Evolutionary conservation across 129 eudicot genomes (phyloP), one percentile per base, ranked within the genome.

Genomic region (Kitagawia praeruptora): DNA sequence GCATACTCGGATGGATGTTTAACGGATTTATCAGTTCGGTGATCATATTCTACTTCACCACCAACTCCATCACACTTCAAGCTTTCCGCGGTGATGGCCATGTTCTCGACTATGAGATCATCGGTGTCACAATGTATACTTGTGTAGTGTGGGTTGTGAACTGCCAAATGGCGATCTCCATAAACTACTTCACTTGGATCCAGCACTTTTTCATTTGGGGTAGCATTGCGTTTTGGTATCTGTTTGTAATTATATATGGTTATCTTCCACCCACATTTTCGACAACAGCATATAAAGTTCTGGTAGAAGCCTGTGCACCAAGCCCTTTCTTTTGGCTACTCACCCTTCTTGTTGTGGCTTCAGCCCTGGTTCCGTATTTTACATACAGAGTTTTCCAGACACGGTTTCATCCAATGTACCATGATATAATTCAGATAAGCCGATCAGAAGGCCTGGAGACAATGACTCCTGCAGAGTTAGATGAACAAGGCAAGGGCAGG

Each of bases 121-220:
- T 96, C 3, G 99, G 97, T 2, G 93, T 89, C 73, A 12, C 87
- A 39, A 90, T 96, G 97, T 96, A 96, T 78, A 85, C 95, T 2
- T 90, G 97, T n/a, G 96, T 92, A 0, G 90, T 96, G 9, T 96
- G 99, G 98, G 83, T 93, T 4, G 99, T 96, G 79, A 96, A 92
- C 78, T 90, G 92, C 92, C 99, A 96, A 78, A 90, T 96, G 97
- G 99, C 97, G 0, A 76, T 92, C n/a, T 90, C 97, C 56, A 88
- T 92, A 69, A 96, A 89, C 89, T 96, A 92, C 92, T 92, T 96
- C 89, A 90, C 99, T 7, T 96, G 98, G 98, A 91, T 96, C 48
- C 99, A 96, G 39, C 99, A 96, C 77, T 80, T 96, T 78, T 85
- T 92, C 89, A 91, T 96, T 25, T 96, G 99, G 99, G 99, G 99